phyloP scores from a whole-genome alignment of 768 basidiomycete species.

The Boletus rex-veris region DNA sequence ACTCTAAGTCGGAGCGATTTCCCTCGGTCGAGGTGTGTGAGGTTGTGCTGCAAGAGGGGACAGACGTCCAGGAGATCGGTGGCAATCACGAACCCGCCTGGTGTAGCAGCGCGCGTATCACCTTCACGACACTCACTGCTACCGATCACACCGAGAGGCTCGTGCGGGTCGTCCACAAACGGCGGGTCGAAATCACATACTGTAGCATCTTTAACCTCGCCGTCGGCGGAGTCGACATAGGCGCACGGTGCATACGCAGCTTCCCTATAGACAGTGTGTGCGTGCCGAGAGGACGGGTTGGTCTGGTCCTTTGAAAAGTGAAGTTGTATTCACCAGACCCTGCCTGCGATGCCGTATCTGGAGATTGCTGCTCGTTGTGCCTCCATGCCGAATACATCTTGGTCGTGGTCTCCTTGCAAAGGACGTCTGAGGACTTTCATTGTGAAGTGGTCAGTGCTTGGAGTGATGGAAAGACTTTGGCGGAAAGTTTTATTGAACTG shows the following conservation, averaged over 20 bases:
- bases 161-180: conserved; percentile 28
- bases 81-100: conserved; percentile 37
- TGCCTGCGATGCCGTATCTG: conserved; percentile 62
- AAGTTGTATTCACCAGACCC: conserved; percentile 60
- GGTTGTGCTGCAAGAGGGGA: conserved; percentile 44
- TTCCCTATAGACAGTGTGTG: conserved; percentile 50
- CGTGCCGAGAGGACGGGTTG: neutral
- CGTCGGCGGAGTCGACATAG: too few species aligned
- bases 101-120: neutral
- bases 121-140: too few species aligned
- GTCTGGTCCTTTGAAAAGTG: conserved; percentile 6
- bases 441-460: conserved; percentile 11
- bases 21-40: conserved; percentile 1
- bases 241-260: conserved; percentile 53
- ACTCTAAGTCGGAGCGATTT: conserved; percentile 16
- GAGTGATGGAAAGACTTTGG: conserved; percentile 38
- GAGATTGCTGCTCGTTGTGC: conserved; percentile 60
- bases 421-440: neutral
- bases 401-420: neutral
- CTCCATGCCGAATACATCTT: conserved; percentile 25
- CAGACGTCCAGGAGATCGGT: conserved; percentile 82
- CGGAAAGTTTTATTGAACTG: too few species aligned
- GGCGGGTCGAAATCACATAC: conserved; percentile 54
- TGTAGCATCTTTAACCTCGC: conserved; percentile 36
- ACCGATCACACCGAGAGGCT: conserved; percentile 45